phyloP scores from a whole-genome alignment of 306 rosid species.

The Carpinus fangiana region DNA sequence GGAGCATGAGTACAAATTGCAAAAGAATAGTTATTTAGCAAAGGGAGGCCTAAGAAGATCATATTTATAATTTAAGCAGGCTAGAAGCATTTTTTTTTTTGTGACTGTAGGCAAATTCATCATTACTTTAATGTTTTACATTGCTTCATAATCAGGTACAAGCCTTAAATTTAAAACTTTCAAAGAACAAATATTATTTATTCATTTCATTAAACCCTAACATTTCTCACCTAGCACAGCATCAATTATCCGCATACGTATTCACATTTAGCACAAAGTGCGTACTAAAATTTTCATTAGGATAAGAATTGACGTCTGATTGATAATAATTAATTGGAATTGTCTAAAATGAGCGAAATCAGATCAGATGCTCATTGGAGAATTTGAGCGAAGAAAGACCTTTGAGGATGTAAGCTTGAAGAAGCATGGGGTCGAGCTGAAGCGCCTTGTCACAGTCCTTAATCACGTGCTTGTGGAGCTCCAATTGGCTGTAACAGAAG shows the following conservation, averaged over 20 bases:
- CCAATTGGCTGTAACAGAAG: slow-evolving; percentile 87
- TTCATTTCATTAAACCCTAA: background rate
- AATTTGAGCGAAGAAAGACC: slow-evolving; percentile 41
- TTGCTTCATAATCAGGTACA: background rate
- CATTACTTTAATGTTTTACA: background rate
- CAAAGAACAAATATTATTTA: background rate
- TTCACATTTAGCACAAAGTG: background rate
- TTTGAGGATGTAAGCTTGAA: slow-evolving; percentile 87
- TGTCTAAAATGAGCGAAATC: slow-evolving; percentile 21
- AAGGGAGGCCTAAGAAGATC: background rate
- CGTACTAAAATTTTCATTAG: background rate
- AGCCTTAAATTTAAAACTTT: background rate
- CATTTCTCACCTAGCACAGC: slow-evolving; percentile 1
- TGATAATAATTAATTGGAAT: background rate
- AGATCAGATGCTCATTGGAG: background rate
- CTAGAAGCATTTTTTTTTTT: background rate
- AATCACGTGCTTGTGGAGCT: slow-evolving; percentile 88
- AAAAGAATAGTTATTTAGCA: background rate
- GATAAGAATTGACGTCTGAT: background rate
- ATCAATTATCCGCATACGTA: background rate
- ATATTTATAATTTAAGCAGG: background rate
- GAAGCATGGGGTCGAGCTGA: slow-evolving; percentile 67
- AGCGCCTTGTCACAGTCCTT: slow-evolving; percentile 92
- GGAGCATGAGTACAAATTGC: background rate
- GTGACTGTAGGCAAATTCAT: background rate